phyloP scores from a whole-genome alignment of 176 grass and related monocot species.

The Aegilops umbellulata region DNA sequence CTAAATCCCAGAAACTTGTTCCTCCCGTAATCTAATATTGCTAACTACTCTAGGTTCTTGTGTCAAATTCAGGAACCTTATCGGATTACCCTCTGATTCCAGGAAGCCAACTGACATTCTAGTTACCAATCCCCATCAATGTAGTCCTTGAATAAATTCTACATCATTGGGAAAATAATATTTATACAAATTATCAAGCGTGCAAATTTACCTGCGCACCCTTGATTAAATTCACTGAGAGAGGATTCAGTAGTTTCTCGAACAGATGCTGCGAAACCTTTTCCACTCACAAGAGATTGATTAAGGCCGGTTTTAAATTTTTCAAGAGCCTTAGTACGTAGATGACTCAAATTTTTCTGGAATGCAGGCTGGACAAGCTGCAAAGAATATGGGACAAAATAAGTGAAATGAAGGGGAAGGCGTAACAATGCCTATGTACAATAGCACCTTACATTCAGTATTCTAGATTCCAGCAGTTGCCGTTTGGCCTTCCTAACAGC shows the following conservation, averaged over 20 bases:
- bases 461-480: conserved; percentile 71
- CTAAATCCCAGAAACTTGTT: not conserved
- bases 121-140: not conserved
- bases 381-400: conserved; percentile 6
- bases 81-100: not conserved
- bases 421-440: conserved; percentile 1
- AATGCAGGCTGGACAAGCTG: conserved; percentile 90
- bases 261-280: conserved; percentile 61
- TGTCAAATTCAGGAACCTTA: not conserved
- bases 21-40: not conserved
- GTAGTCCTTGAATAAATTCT: conserved; percentile 7
- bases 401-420: conserved; percentile 6
- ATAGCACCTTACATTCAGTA: conserved; percentile 63
- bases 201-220: conserved; percentile 38
- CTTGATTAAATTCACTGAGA: conserved; percentile 63
- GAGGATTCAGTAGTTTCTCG: conserved; percentile 54
- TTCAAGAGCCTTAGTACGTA: conserved; percentile 66
- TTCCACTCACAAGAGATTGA: conserved; percentile 53
- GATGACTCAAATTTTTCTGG: conserved; percentile 71
- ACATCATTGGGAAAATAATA: not conserved
- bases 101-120: not conserved
- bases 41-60: not conserved
- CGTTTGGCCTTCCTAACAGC: conserved; percentile 82
- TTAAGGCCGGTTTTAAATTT: conserved; percentile 80
- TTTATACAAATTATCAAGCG: not conserved